These are phyloP conservation scores for Prunus campanulata DNA, from an alignment of 306 rosid genomes.

Conservation along the genomic window DNA sequence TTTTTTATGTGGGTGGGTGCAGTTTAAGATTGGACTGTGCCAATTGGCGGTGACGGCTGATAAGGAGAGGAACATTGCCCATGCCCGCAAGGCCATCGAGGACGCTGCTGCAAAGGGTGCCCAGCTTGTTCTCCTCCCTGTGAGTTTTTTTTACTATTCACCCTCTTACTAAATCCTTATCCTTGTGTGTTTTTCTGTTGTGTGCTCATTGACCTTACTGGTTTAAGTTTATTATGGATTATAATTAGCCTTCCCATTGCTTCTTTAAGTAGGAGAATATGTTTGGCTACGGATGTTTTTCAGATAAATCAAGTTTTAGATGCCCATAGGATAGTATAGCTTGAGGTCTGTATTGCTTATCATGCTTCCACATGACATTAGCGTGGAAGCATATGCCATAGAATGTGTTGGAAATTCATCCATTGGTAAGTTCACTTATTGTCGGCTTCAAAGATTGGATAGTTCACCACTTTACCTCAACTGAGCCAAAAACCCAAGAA, in stretches of 20 bases:
- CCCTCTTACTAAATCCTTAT: neutral
- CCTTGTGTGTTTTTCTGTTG: neutral
- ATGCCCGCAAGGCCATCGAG: slow-evolving; percentile 72
- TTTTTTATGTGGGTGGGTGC: slow-evolving; percentile 13
- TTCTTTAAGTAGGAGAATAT: neutral
- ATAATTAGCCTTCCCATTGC: neutral
- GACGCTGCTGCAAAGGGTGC: slow-evolving; percentile 85
- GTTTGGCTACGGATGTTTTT: neutral
- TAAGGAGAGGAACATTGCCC: slow-evolving; percentile 72
- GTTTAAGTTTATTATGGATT: neutral
- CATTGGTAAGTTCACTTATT: neutral
- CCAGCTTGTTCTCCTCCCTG: slow-evolving; percentile 77
- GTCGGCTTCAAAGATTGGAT: neutral
- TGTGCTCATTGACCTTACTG: neutral
- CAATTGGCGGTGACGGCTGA: slow-evolving; percentile 80
- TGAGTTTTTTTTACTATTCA: slow-evolving; percentile 25
- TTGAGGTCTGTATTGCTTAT: neutral
- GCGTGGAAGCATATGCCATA: neutral
- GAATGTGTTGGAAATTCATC: neutral
- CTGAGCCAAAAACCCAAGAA: neutral
- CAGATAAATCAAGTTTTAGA: neutral
- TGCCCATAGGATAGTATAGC: neutral
- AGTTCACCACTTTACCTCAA: neutral
- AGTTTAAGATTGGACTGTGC: slow-evolving; percentile 87
- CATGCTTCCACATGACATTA: neutral